Base-by-base conservation (phyloP, 169 alveolate genomes). In the Plasmodium inui region DNA sequence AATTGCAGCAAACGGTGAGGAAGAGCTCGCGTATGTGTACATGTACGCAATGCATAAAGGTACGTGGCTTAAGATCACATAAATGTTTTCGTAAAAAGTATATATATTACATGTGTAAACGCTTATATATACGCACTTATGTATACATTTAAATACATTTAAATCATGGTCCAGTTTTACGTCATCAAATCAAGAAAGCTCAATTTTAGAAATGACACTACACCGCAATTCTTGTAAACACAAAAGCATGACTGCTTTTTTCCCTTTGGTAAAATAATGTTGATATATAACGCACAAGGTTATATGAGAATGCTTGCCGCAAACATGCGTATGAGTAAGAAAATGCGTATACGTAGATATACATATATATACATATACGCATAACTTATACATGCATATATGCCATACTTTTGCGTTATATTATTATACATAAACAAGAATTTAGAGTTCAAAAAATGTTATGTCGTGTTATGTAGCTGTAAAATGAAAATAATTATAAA, bases 1-100 rank as follows among this genome's bases (percentile, higher is more conserved):
- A 85, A 53, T 74, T 53, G 67, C 46, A 70, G 46, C 61, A 83
- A 70, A 83, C 57, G n/a, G 71, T 55, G 50, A 83, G 74, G n/a
- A 19, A 83, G 39, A 30, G 57, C 28, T 14, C 9, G 26, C 26
- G 41, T 14, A 55, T 53, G 55, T 17, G 28, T 41, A 57, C 19
- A 71, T 84, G 34, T 71, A 84, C 22, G 46, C 46, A 67, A n/a
- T 67, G 28, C 14, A 41, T 67, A 6, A 26, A 28, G 41, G 76
- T 67, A 67, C 76, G 37, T 67, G 30, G 37, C 37, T 37, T 22
- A 26, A 10, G 14, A 26, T 67, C 37, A 67, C 76, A 67, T 67
- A 50, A 50, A 50, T 50, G 7, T 26, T 50, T 50, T 22, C 22
- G 22, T 50, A 50, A 50, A 17, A 50, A 17, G 61, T 50, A 50